Conservation (phyloP, 371 early-diverging fungal species). For the Lichtheimia ornata region DNA sequence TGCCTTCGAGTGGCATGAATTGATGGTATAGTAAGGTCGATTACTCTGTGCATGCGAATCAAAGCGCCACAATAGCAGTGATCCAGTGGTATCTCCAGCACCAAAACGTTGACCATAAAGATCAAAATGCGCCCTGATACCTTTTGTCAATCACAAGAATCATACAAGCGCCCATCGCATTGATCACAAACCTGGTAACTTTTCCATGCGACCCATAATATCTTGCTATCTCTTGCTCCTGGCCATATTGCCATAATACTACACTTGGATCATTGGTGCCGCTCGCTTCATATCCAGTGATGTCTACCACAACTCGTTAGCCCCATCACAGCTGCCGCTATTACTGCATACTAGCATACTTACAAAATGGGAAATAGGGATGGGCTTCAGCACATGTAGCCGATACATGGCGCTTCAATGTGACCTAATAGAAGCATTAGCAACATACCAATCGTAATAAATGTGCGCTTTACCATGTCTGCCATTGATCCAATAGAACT, state of each 20-base stretch:
- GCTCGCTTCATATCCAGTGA: slow-evolving; percentile 56
- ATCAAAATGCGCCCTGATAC: slow-evolving; percentile 61
- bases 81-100: slow-evolving; percentile 69
- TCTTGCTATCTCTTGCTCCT: slow-evolving; percentile 56
- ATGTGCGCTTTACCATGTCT: slow-evolving; percentile 18
- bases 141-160: neutral
- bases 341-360: neutral
- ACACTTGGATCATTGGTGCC: slow-evolving; percentile 49
- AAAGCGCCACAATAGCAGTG: slow-evolving; percentile 72
- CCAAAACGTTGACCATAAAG: slow-evolving; percentile 79
- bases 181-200: slow-evolving; percentile 41
- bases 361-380: slow-evolving; percentile 62
- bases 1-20: slow-evolving; percentile 61
- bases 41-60: slow-evolving; percentile 68
- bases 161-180: neutral
- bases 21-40: slow-evolving; percentile 60
- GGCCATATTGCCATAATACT: slow-evolving; percentile 65
- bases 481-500: slow-evolving; percentile 15
- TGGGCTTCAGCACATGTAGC: slow-evolving; percentile 60
- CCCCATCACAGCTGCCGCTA: neutral
- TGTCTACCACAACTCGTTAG: slow-evolving; percentile 26
- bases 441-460: neutral
- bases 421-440: slow-evolving; percentile 22
- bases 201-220: slow-evolving; percentile 58
- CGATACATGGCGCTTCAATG: slow-evolving; percentile 30